phyloP scores from a whole-genome alignment of 1,139 yeast genomes.

The Protomyces inouyei region DNA sequence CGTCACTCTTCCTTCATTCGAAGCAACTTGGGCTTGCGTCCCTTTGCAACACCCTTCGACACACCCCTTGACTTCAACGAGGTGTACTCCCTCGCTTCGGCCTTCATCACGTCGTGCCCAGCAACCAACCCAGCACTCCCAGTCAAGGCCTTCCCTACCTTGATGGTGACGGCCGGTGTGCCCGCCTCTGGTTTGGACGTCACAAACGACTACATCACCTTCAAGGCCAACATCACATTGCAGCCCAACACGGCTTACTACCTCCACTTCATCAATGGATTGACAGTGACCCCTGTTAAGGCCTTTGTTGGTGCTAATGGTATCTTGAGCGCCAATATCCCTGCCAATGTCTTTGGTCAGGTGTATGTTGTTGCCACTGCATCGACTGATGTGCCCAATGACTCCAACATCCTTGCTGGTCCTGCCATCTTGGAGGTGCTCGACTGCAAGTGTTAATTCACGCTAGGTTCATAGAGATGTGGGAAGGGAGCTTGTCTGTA shows the following conservation, averaged over 20 bases:
- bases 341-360: conserved; percentile 28
- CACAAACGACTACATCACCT: conserved; percentile 21
- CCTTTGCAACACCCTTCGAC: conserved; percentile 27
- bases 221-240: conserved; percentile 12
- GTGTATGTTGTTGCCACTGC: conserved; percentile 30
- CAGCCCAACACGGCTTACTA: conserved; percentile 24
- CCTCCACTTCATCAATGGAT: conserved; percentile 30
- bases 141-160: conserved; percentile 32
- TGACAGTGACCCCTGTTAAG: conserved; percentile 15
- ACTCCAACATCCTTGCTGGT: conserved; percentile 29
- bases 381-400: conserved; percentile 21
- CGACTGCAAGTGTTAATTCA: conserved; percentile 11
- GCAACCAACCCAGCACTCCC: conserved; percentile 30
- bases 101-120: conserved; percentile 33
- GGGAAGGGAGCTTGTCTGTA: no score
- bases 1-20: conserved; percentile 31
- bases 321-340: conserved; percentile 27
- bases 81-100: conserved; percentile 28
- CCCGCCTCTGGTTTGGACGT: conserved; percentile 14
- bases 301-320: conserved; percentile 25
- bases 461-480: no score
- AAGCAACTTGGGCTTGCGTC: conserved; percentile 26
- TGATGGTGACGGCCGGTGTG: conserved; percentile 26
- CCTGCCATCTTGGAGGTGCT: conserved; percentile 31
- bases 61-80: conserved; percentile 28